Evolutionary conservation across 495 filamentous ascomycete species (phyloP), one percentile per base, ranked within the genome.

Genomic region (Aspergillus conjunctus): DNA sequence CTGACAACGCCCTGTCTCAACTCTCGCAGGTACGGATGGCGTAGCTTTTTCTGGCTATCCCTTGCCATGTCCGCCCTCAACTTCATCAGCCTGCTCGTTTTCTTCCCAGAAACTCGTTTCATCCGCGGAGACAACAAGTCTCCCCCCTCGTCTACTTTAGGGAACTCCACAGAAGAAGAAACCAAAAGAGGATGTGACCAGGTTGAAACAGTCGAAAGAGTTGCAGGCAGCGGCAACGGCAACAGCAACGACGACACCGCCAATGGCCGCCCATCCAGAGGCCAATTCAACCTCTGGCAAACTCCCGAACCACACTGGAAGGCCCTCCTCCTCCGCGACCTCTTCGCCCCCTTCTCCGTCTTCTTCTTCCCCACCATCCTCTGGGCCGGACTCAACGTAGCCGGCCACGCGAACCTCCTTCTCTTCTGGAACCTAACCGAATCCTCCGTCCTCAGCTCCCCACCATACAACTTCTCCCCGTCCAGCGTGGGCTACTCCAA

Each of bases 401-500:
- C 75, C 22, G 83, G 81, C 64, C 73, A 73, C 3, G 83, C 79
- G 51, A 77, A 80, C 64, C 72, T 76, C 11, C 75, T 85, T 49
- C 75, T 86, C 33, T 79, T 80, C 57, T 77, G 83, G 67, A 85
- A 85, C 62, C 70, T 87, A 14, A 86, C 84, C 32, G 75, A 85
- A 64, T 73, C 77, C 7, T 75, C 79, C 41, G 75, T 82, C 3
- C 79, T 83, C 48, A 77, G 71, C 31, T 79, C 77, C 0, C 79
- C 83, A 12, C 81, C 85, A 7, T 80, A 82, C 63, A 77, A 80
- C 48, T 74, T 83, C 57, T 74, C 68, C 17, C 58, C 75, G 21
- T 62, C 76, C 52, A 51, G 70, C 14, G 80, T 85, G 20, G 83
- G 74, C 50, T 71, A 71, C 41, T 48, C 71, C 12, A 79, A 70